Percentiles rank a stretch among this genome's conserved stretches.
These are phyloP conservation scores for Chalciporus sphaerocephalus DNA, from an alignment of 768 basidiomycete species.

Conservation along the genomic window DNA sequence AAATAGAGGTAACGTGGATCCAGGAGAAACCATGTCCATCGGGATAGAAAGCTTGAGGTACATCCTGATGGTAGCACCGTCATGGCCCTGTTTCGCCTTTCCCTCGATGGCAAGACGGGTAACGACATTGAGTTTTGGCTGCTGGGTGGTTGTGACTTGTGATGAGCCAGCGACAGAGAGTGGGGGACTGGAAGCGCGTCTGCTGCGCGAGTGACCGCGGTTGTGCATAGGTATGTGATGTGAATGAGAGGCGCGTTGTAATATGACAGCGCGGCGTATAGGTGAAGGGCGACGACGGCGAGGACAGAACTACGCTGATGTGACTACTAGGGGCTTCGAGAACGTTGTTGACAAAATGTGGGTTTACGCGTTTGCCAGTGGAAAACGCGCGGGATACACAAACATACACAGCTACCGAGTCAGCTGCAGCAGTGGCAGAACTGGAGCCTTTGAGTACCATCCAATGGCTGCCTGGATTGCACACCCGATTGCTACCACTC, in stretches of 20 bases:
- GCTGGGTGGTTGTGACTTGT: slow-evolving; percentile 41
- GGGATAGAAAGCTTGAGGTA: slow-evolving; percentile 77
- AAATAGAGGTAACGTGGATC: slow-evolving; percentile 66
- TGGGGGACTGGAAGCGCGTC: slow-evolving; percentile 31
- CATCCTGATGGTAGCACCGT: slow-evolving; percentile 66
- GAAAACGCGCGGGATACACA: slow-evolving; percentile 5
- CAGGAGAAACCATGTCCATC: slow-evolving; percentile 61
- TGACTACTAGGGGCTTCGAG: slow-evolving; percentile 5
- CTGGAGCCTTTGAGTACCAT: too few species aligned
- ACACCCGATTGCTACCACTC: too few species aligned
- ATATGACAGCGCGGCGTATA: not conserved
- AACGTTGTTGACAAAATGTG: slow-evolving; percentile 10
- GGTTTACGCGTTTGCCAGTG: slow-evolving; percentile 20
- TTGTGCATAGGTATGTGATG: slow-evolving; percentile 13
- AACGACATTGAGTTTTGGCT: slow-evolving; percentile 60
- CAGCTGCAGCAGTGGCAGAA: too few species aligned
- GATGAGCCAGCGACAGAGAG: slow-evolving; percentile 36
- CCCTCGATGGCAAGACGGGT: slow-evolving; percentile 74
- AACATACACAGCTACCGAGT: slow-evolving; percentile 1
- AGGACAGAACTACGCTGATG: not conserved
- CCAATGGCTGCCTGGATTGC: too few species aligned
- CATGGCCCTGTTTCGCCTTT: slow-evolving; percentile 59
- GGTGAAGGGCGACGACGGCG: not conserved
- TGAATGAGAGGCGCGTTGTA: not conserved
- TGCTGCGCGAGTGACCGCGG: slow-evolving; percentile 23